Evolutionary conservation across 768 basidiomycete species (phyloP).

Genomic region (Pisolithus tinctorius): DNA sequence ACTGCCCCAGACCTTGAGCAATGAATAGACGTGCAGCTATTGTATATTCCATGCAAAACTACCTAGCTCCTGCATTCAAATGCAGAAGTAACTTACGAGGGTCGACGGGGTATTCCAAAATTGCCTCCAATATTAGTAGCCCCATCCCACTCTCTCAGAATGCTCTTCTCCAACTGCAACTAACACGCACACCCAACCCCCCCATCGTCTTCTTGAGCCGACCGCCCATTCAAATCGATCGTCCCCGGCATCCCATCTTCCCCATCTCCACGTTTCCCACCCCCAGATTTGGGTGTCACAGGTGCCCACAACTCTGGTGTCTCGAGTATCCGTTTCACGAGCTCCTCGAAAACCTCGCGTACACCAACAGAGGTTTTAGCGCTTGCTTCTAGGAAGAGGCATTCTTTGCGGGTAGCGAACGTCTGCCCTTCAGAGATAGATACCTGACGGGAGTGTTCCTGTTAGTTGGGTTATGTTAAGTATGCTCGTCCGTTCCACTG

Average conservation of each 20-base stretch:
- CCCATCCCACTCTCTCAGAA: too few relatives aligned
- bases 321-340: conserved; percentile 78
- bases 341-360: conserved; percentile 64
- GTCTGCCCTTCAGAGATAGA: conserved; percentile 66
- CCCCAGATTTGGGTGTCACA: conserved; percentile 13
- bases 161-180: background rate
- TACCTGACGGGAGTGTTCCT: conserved; percentile 92
- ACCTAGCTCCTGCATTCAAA: too few relatives aligned
- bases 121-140: too few relatives aligned
- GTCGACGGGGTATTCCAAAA: too few relatives aligned
- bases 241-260: conserved; percentile 36
- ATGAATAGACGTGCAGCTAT: too few relatives aligned
- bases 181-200: conserved; percentile 26
- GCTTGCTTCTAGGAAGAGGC: conserved; percentile 85
- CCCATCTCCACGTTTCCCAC: conserved; percentile 9
- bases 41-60: too few relatives aligned
- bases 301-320: conserved; percentile 76
- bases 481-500: background rate
- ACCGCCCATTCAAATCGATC: conserved; percentile 26
- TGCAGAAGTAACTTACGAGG: too few relatives aligned
- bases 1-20: conserved; percentile 52
- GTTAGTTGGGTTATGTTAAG: background rate
- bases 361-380: conserved; percentile 90
- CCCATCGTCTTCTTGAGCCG: conserved; percentile 14
- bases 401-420: conserved; percentile 78